A percentile compares a stretch with the other conserved stretches of the same genome.
phyloP scores from a whole-genome alignment of 352 stramenopile species.

The Phytophthora pini region DNA sequence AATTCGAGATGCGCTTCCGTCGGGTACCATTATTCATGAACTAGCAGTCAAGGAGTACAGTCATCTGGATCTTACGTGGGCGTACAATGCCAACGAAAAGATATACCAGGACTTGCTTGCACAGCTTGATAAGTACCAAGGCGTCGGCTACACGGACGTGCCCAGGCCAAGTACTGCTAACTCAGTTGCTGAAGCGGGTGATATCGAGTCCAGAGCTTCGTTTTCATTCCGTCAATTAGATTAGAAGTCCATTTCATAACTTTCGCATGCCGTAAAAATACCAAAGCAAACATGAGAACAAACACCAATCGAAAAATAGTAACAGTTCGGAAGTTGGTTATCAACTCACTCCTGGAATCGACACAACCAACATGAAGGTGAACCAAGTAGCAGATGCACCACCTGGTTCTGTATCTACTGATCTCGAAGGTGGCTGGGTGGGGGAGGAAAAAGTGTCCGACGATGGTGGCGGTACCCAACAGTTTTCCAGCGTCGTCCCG shows the following conservation, averaged over 20 bases:
- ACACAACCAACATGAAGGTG: slow-evolving; percentile 15
- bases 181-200: background rate
- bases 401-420: slow-evolving; percentile 18
- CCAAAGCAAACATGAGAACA: background rate
- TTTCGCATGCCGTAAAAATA: slow-evolving; percentile 28
- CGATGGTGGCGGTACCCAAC: slow-evolving; percentile 19
- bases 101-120: slow-evolving; percentile 53
- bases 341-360: slow-evolving; percentile 4
- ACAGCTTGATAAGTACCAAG: slow-evolving; percentile 48
- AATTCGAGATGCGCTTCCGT: slow-evolving; percentile 41
- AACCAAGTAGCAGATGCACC: slow-evolving; percentile 23
- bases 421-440: slow-evolving; percentile 33
- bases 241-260: slow-evolving; percentile 3
- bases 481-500: slow-evolving; percentile 29
- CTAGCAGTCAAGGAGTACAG: slow-evolving; percentile 48
- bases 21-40: slow-evolving; percentile 49
- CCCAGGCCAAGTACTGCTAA: background rate
- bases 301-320: slow-evolving; percentile 18
- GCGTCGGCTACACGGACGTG: slow-evolving; percentile 32
- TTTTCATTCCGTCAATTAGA: slow-evolving; percentile 30
- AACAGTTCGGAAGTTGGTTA: slow-evolving; percentile 1
- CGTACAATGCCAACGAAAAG: slow-evolving; percentile 46
- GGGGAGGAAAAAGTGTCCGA: slow-evolving; percentile 14
- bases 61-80: slow-evolving; percentile 62
- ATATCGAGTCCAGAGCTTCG: slow-evolving; percentile 16